Evolutionary conservation across 129 eudicot genomes (phyloP).

Genomic region (Flaveria linearis): DNA sequence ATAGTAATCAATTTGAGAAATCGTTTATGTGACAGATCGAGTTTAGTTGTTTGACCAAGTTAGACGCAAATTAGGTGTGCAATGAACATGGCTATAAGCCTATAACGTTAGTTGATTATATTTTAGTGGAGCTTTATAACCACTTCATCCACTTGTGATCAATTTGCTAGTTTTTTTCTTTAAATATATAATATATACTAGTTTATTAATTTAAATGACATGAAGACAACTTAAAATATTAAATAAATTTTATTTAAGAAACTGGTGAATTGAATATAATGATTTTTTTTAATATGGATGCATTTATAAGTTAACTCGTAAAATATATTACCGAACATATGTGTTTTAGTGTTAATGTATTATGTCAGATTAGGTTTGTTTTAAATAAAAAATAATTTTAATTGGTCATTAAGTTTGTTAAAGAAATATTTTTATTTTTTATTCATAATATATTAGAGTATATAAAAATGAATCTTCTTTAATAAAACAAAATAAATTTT

Average conservation of each 20-base stretch:
- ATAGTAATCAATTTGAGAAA: too few species aligned
- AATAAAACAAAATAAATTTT: too few species aligned
- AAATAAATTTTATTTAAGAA: too few species aligned
- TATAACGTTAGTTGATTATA: not conserved
- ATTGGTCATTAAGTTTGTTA: not conserved
- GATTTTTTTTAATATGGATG: too few species aligned
- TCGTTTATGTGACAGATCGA: not conserved
- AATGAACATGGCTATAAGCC: not conserved
- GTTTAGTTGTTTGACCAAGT: not conserved
- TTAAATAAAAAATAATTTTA: not conserved
- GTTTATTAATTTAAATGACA: not conserved
- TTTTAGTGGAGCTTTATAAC: not conserved
- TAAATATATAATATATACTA: not conserved
- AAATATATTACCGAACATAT: not conserved
- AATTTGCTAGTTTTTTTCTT: not conserved
- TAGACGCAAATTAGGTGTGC: not conserved
- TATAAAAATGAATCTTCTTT: not conserved
- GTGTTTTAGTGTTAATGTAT: too few species aligned
- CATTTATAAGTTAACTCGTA: not conserved
- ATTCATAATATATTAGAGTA: not conserved
- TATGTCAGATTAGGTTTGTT: not conserved
- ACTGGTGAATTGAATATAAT: too few species aligned
- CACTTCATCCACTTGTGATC: not conserved
- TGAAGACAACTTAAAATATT: too few species aligned
- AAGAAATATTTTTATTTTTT: not conserved